Evolutionary conservation across 2,329 filamentous ascomycete species (phyloP), one percentile per base, ranked within the genome.

Genomic region (Trichophyton equinum): DNA sequence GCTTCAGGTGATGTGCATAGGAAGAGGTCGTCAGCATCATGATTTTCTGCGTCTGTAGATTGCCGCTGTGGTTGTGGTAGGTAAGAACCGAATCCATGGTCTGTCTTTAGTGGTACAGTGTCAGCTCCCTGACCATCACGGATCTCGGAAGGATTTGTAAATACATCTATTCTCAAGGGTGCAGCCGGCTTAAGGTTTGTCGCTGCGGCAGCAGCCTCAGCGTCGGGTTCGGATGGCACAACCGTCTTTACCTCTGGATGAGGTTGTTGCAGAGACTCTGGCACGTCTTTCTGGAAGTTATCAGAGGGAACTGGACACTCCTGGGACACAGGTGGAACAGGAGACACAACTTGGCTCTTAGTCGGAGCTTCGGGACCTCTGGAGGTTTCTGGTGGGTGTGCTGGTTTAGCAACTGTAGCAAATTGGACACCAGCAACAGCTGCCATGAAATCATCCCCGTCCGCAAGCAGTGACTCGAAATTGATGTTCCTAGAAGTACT

Each of bases 21-120:
- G 25, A 55, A 27, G 18, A 55, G 51, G 27, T 55, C 51, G 51
- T 55, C 51, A 33, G 27, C 51, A 33, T 36, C 51, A 18, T 18
- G n/a, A 55, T 55, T 27, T n/a, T 55, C 51, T 36, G 27, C 3
- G 13, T 18, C 25, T 27, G 15, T 33, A n/a, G 15, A 5, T 4
- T 30, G 27, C 47, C 49, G 55, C 47, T 56, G 55, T 15, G 67
- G 67, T 42, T 65, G 64, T 15, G 67, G 67, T 51, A 68, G 62
- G 57, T 65, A 67, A 7, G 65, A 64, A 33, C 36, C 60, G 46
- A 67, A 64, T 9, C 64, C 62, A 36, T 64, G 62, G 42, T 62
- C 59, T 58, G 51, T 57, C 63, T 64, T 65, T 55, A 20, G 53
- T 57, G 60, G 44, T 18, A 51, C 30, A 38, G 60, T 51, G 60